These are phyloP conservation scores for Ascochyta koolunga DNA, from an alignment of 2,329 filamentous ascomycete species.

Conservation along the genomic window DNA sequence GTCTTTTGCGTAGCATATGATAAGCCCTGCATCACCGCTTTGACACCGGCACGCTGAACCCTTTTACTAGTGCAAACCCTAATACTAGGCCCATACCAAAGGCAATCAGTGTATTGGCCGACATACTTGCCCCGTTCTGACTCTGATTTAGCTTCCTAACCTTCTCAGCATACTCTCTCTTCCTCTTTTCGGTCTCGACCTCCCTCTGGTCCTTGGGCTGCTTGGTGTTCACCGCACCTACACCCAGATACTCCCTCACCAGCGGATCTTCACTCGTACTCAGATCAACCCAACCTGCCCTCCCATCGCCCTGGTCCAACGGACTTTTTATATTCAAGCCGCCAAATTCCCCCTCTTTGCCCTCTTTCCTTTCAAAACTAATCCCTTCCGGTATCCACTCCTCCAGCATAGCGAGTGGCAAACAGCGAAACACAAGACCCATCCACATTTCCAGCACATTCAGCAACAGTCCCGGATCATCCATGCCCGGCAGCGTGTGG, in stretches of 20 bases:
- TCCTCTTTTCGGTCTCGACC: slow-evolving; percentile 6
- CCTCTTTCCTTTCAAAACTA: slow-evolving; percentile 1
- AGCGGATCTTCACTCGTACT: slow-evolving; percentile 29
- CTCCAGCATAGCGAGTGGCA: slow-evolving; percentile 26
- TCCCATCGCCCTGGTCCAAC: slow-evolving; percentile 34
- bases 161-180: slow-evolving; percentile 13
- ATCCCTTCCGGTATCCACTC: slow-evolving; percentile 29
- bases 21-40: too few species aligned
- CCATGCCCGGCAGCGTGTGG: slow-evolving; percentile 31
- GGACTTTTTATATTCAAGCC: slow-evolving; percentile 42
- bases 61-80: slow-evolving; percentile 8
- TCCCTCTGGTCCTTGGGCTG: neutral
- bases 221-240: slow-evolving; percentile 3
- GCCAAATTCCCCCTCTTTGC: slow-evolving; percentile 27
- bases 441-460: slow-evolving; percentile 48
- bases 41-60: neutral
- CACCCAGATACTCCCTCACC: slow-evolving; percentile 26
- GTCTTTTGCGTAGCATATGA: too few species aligned
- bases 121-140: neutral
- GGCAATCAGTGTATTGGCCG: neutral
- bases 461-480: slow-evolving; percentile 32
- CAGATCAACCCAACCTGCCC: slow-evolving; percentile 32
- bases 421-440: slow-evolving; percentile 37
- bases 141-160: slow-evolving; percentile 8
- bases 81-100: slow-evolving; percentile 10